phyloP scores from a whole-genome alignment of 2,329 filamentous ascomycete genomes.

The Pseudonectria foliicola region DNA sequence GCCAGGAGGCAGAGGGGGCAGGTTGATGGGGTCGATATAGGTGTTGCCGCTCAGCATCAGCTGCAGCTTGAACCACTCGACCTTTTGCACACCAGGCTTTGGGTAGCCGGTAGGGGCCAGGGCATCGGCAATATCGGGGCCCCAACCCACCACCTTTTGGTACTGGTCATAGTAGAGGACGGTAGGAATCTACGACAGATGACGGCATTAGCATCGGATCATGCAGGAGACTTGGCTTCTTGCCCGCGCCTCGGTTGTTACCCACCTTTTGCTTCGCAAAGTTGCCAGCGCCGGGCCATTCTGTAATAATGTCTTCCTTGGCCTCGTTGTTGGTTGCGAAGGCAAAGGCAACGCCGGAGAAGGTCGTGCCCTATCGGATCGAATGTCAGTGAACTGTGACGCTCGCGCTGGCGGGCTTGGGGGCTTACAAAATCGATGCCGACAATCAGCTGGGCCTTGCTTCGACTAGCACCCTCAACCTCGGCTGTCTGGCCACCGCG shows the following conservation, averaged over 20 bases:
- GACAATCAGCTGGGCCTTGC: conserved; percentile 95
- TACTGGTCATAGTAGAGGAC: conserved; percentile 99
- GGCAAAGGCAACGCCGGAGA: conserved; percentile 93
- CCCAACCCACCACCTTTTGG: conserved; percentile 99
- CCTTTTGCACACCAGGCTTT: conserved; percentile 95
- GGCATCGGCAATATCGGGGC: conserved; percentile 94
- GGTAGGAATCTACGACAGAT: conserved; percentile 69
- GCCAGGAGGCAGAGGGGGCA: conserved; percentile 90
- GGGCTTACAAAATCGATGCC: conserved; percentile 90
- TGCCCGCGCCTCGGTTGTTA: not conserved
- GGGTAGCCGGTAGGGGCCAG: conserved; percentile 95
- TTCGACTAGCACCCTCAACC: conserved; percentile 80
- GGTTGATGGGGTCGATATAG: conserved; percentile 98
- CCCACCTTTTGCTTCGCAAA: conserved; percentile 96
- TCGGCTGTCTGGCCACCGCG: conserved; percentile 53
- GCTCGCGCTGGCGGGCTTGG: not conserved
- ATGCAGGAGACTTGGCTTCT: not conserved
- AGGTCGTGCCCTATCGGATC: conserved; percentile 75
- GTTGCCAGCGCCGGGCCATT: conserved; percentile 96
- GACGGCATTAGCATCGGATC: conserved; percentile 7
- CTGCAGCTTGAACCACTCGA: conserved; percentile 99
- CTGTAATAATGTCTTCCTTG: conserved; percentile 97
- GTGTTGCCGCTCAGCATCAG: conserved; percentile 98
- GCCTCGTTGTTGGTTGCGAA: conserved; percentile 97
- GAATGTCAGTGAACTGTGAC: conserved; percentile 8